Evolutionary conservation across 805 yeast genomes (phyloP).

Genomic region (Yarrowia alimentaria): DNA sequence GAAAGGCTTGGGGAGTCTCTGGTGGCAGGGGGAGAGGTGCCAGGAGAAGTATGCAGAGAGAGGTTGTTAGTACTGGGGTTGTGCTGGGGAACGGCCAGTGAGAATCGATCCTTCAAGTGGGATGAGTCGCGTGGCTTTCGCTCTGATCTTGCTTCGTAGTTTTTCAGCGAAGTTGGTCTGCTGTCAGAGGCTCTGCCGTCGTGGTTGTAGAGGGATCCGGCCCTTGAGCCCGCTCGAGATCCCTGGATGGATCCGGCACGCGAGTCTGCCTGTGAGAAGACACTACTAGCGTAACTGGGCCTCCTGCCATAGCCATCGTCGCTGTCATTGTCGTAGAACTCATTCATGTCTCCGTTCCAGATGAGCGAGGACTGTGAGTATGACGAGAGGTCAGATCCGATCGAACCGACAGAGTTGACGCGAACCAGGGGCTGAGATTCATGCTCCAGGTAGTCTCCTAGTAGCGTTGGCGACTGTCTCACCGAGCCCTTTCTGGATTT

Average conservation of each 20-base stretch:
- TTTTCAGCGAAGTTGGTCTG: slow-evolving; percentile 1
- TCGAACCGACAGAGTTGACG: slow-evolving; percentile 19
- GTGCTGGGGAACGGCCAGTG: slow-evolving; percentile 4
- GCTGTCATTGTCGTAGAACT: slow-evolving; percentile 8
- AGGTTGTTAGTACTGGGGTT: background rate
- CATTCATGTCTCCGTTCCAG: slow-evolving; percentile 26
- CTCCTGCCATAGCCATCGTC: slow-evolving; percentile 21
- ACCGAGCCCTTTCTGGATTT: slow-evolving; percentile 3
- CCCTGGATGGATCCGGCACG: background rate
- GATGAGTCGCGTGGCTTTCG: slow-evolving; percentile 1
- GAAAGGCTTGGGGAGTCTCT: background rate
- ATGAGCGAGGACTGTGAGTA: slow-evolving; percentile 9
- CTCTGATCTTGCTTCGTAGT: too few relatives aligned
- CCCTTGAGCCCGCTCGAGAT: slow-evolving; percentile 3
- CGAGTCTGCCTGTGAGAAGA: slow-evolving; percentile 24
- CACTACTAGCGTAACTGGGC: slow-evolving; percentile 24
- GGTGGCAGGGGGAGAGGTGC: slow-evolving; percentile 7
- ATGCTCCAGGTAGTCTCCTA: too few relatives aligned
- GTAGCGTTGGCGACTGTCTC: too few relatives aligned
- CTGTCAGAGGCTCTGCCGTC: background rate
- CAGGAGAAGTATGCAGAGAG: slow-evolving; percentile 10
- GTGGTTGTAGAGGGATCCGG: slow-evolving; percentile 4
- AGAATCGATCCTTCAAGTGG: background rate
- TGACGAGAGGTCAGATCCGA: background rate
- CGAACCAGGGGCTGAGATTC: slow-evolving; percentile 2